phyloP scores from a whole-genome alignment of 352 stramenopile species.

The Phytophthora pini region DNA sequence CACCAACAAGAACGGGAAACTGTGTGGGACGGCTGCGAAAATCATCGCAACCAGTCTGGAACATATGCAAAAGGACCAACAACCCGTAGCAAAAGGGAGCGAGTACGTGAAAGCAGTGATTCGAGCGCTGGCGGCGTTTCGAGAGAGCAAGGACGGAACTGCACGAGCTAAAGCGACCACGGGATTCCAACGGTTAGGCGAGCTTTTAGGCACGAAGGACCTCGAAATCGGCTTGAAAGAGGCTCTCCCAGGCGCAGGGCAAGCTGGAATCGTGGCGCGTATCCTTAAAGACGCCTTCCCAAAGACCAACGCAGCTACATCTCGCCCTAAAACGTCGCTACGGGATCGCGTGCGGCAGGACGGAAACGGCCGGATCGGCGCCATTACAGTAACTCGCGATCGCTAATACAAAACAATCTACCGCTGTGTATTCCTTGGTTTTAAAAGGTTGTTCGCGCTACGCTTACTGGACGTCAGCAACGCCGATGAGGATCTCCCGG shows the following conservation, averaged over 20 bases:
- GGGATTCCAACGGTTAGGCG: conserved; percentile 53
- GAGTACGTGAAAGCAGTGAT: conserved; percentile 35
- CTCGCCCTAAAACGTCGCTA: conserved; percentile 31
- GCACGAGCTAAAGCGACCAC: conserved; percentile 47
- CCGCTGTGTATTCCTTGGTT: conserved; percentile 20
- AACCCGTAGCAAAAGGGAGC: conserved; percentile 10
- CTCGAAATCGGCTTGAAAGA: conserved; percentile 43
- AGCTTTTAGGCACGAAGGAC: conserved; percentile 37
- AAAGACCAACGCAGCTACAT: neutral
- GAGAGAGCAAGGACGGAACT: conserved; percentile 53
- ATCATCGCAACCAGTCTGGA: conserved; percentile 47
- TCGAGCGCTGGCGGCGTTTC: conserved; percentile 51
- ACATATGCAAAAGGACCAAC: conserved; percentile 30
- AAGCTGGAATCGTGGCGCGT: conserved; percentile 30
- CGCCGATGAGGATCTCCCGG: conserved; percentile 85
- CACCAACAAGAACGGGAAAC: conserved; percentile 63
- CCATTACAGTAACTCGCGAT: conserved; percentile 12
- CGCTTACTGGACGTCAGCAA: conserved; percentile 79
- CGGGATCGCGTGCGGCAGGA: conserved; percentile 43
- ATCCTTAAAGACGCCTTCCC: conserved; percentile 58
- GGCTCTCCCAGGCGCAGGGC: conserved; percentile 26
- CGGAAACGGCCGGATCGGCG: conserved; percentile 4
- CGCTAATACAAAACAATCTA: conserved; percentile 36
- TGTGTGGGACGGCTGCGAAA: conserved; percentile 55
- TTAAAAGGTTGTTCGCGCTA: conserved; percentile 1